A percentile compares a stretch with the other conserved stretches of the same genome.
Evolutionary conservation across 306 rosid genomes (phyloP).

Genomic region (Adenanthera pavonina): DNA sequence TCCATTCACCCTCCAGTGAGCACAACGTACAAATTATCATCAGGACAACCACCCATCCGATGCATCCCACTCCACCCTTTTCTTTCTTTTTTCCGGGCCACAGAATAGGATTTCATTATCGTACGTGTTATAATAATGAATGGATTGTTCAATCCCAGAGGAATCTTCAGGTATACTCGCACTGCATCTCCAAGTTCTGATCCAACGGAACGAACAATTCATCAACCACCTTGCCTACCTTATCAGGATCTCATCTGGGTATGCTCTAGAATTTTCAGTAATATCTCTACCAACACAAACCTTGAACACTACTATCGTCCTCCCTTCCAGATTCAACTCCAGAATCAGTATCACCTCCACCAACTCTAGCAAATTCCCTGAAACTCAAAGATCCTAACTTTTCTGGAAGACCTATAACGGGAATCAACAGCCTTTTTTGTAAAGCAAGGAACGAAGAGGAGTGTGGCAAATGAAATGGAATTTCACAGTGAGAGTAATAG

Average conservation of each 20-base stretch:
- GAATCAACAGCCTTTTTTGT: slow-evolving; percentile 60
- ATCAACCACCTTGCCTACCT: slow-evolving; percentile 80
- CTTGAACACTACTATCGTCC: slow-evolving; percentile 20
- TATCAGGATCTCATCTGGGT: slow-evolving; percentile 57
- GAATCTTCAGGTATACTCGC: slow-evolving; percentile 74
- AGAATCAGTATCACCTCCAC: slow-evolving; percentile 38
- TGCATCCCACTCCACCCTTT: slow-evolving; percentile 81
- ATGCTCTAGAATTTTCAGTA: slow-evolving; percentile 44
- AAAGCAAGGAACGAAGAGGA: slow-evolving; percentile 66
- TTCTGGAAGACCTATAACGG: slow-evolving; percentile 21
- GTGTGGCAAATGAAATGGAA: slow-evolving; percentile 81
- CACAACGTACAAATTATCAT: slow-evolving; percentile 70
- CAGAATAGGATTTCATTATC: slow-evolving; percentile 84
- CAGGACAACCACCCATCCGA: slow-evolving; percentile 73
- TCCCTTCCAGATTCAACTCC: slow-evolving; percentile 49
- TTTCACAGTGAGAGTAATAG: slow-evolving; percentile 65
- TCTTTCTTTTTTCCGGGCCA: slow-evolving; percentile 63
- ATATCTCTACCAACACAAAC: slow-evolving; percentile 24
- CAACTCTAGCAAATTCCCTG: slow-evolving; percentile 41
- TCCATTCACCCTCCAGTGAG: too few species aligned
- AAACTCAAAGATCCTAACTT: slow-evolving; percentile 29
- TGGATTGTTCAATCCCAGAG: slow-evolving; percentile 62
- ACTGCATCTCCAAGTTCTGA: slow-evolving; percentile 84
- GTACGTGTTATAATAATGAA: slow-evolving; percentile 75
- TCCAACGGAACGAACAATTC: slow-evolving; percentile 78